Evolutionary conservation across 495 filamentous ascomycete species (phyloP), one percentile per base, ranked within the genome.

Genomic region (Trichoderma gamsii): DNA sequence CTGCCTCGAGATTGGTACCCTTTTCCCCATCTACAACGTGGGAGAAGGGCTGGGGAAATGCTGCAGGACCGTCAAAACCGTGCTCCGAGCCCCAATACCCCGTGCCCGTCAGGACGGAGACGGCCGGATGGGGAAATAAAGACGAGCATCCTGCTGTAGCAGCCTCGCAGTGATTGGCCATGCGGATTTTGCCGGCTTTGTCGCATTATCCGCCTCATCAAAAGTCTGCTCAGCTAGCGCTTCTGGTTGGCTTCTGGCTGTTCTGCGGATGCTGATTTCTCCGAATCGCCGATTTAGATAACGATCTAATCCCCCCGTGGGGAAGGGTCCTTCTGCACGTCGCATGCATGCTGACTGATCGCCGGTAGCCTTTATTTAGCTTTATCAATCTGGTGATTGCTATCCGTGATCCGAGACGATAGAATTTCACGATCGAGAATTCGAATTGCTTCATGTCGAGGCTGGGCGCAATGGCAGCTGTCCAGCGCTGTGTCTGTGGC

Each of bases 241-340:
- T 61, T 29, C 16, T 32, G 25, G 23, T 32, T 25, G n/a, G 44
- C n/a, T n/a, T 49, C 44, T 49, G 44, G 35, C 35, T 7, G 49
- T 23, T 1, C n/a, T 16, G n/a, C 49, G 49, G 49, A n/a, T 52
- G 18, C 49, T 32, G 56, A 61, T 61, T 61, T 61, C 56, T 61
- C 56, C 56, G 56, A 61, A 29, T 61, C 56, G 56, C 56, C 56
- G 56, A 32, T 32, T 61, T 29, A 61, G 27, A 32, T 16, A 27
- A 4, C 56, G 56, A 61, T 61, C 56, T 29, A 13, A 13, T 12
- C 56, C 56, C 56, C 56, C 56, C 56, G 27, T 61, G 56, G 56
- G 56, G 56, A 61, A 61, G 56, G 21, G 27, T 6, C 16, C 25
- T 12, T 4, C 8, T 25, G 16, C 56, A 11, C 16, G 56, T 9